Evolutionary conservation across 2,329 filamentous ascomycete species (phyloP), one percentile per base, ranked within the genome.

Genomic region (Sphaerulina musiva): DNA sequence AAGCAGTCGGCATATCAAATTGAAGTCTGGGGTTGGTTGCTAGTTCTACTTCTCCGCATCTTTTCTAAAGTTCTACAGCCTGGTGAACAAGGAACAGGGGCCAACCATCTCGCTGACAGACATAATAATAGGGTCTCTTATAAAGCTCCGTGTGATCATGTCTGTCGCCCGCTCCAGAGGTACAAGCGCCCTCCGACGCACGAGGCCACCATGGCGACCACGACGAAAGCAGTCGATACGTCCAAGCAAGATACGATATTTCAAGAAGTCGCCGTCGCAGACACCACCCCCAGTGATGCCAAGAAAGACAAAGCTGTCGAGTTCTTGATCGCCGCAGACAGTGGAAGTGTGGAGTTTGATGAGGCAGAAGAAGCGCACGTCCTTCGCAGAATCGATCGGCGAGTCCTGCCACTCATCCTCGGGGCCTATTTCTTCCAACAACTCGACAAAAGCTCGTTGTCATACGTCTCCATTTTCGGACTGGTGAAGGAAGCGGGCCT

Each of bases 401-500:
- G 72, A 49, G 71, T 80, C n/a, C 67, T 80, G 6, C 77, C 78
- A 0, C 72, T 79, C 48, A 77, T 84, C 55, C 71, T 84, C 5
- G 74, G 74, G 5, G 79, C 82, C 14, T 84, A 84, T 67, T 83
- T 82, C 62, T 73, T 84, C 1, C 82, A 84, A 58, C 77, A 77
- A 11, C 72, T 84, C 6, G 81, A 84, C 70, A 85, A 85, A 65
- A 76, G 77, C 43, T 74, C 70, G 54, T 66, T 80, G 0, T 81
- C 80, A 1, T 84, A 83, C 61, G 79, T 79, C 2, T 83, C 81
- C 0, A 78, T 84, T 10, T 84, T 84, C 59, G 81, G 81, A 2
- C 72, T 85, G 8, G 76, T 80, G 26, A 72, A 81, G 48, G 79
- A 83, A 62, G 78, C 80, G 0, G 64, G 75, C 39, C 76, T 85